Evolutionary conservation across 345 rosid genomes (phyloP).

Genomic region (Dipteronia sinensis): DNA sequence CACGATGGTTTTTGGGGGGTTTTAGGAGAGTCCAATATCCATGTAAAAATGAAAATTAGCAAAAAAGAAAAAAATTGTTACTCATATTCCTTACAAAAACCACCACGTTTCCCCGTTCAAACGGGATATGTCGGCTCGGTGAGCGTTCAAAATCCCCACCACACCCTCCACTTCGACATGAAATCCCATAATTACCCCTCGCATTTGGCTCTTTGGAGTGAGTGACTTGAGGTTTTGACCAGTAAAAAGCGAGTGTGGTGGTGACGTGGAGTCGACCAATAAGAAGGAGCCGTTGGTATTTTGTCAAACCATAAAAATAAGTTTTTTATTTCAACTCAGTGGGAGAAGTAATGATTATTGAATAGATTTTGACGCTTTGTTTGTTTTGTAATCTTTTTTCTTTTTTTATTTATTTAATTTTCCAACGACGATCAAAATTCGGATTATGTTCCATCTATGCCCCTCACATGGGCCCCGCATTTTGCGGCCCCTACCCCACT

Average conservation of each 20-base stretch:
- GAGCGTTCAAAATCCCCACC: slow-evolving; percentile 26
- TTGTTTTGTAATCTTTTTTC: not conserved
- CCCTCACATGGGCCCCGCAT: slow-evolving; percentile 43
- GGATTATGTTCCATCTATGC: slow-evolving; percentile 52
- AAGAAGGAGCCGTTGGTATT: slow-evolving; percentile 24
- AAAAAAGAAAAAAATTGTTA: slow-evolving; percentile 5
- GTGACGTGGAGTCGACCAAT: slow-evolving; percentile 28
- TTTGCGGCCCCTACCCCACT: slow-evolving; percentile 17
- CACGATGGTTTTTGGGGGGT: slow-evolving; percentile 21
- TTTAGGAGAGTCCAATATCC: not conserved
- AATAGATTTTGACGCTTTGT: slow-evolving; percentile 40
- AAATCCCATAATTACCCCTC: not conserved
- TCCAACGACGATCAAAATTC: slow-evolving; percentile 43
- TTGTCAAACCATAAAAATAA: slow-evolving; percentile 22
- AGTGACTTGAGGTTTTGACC: slow-evolving; percentile 32
- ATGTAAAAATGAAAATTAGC: slow-evolving; percentile 19
- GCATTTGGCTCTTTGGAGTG: not conserved
- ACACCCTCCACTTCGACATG: slow-evolving; percentile 5
- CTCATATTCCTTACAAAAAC: slow-evolving; percentile 33
- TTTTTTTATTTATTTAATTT: slow-evolving; percentile 21
- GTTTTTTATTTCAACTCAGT: slow-evolving; percentile 25
- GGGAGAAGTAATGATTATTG: slow-evolving; percentile 67
- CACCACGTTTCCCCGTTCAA: slow-evolving; percentile 29
- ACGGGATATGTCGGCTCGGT: slow-evolving; percentile 52
- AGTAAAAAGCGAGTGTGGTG: slow-evolving; percentile 10